Evolutionary conservation across 768 basidiomycete genomes (phyloP), one percentile per base, ranked within the genome.

Genomic region (Suillus lakei): DNA sequence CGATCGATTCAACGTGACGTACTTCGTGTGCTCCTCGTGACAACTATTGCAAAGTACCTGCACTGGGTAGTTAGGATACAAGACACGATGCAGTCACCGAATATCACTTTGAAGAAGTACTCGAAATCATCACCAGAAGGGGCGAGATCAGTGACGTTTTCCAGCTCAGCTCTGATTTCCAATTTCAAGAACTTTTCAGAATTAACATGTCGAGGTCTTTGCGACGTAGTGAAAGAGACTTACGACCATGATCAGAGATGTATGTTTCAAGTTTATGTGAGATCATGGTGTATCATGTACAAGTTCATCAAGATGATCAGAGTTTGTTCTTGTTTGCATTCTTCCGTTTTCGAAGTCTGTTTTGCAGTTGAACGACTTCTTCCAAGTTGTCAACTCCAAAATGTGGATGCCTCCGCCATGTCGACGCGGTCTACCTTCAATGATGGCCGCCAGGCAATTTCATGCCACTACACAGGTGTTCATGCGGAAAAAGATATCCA

Each of bases 1-100:
- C 62, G 78, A 68, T 55, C 91, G 89, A 70, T 95, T 95, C 65
- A 95, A 72, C 41, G 90, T 78, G 3, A 95, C 87, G 56, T 82
- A 67, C 68, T 92, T 95, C 4, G 89, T 86, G 70, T 95, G 93
- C 5, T 77, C 76, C 77, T 94, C 92, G 63, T 91, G 83, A 73
- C 93, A 95, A 72, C 86, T 90, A 38, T 82, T 92, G 76, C 93
- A 95, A 78, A 87, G 85, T 13, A 95, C 91, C 92, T 88, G 56
- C 12, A 50, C 28, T 41, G 66, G 44, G 26, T 43, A 60, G 60
- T 32, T 6, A 55, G 48, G 60, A 60, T 43, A 39, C 64, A 50
- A 38, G 58, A 23, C 53, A 62, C 38, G 54, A 41, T 38, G 34
- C 34, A 66, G n/a, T 39, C 34, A 63, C 28, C 16, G 36, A 39